These are phyloP conservation scores for Setomelanomma holmii DNA, from an alignment of 2,329 filamentous ascomycete genomes.

Conservation along the genomic window DNA sequence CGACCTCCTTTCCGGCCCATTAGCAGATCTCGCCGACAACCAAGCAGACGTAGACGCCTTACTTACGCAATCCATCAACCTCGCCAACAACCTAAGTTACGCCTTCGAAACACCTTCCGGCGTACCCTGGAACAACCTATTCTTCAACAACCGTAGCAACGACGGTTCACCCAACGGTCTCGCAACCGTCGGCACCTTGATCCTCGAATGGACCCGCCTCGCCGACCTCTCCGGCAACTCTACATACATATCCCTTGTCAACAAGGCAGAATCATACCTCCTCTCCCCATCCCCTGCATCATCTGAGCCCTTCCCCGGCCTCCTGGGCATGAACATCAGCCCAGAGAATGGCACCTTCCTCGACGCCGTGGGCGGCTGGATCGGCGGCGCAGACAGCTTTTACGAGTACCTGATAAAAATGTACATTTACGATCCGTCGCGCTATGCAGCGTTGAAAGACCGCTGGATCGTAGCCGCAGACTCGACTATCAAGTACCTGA, in stretches of 20 bases:
- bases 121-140: constrained; percentile 73
- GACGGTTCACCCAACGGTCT: constrained; percentile 69
- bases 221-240: constrained; percentile 75
- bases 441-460: constrained; percentile 71
- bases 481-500: constrained; percentile 74
- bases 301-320: constrained; percentile 76
- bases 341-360: constrained; percentile 71
- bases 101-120: constrained; percentile 80
- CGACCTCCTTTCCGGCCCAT: constrained; percentile 74
- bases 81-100: constrained; percentile 77
- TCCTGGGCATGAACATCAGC: constrained; percentile 73
- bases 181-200: constrained; percentile 77
- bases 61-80: constrained; percentile 69
- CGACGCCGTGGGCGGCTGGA: constrained; percentile 76
- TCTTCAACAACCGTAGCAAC: constrained; percentile 61
- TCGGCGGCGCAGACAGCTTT: constrained; percentile 77
- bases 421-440: constrained; percentile 76
- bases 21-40: constrained; percentile 59
- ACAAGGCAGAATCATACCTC: constrained; percentile 74
- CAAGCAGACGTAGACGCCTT: constrained; percentile 62
- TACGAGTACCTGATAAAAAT: constrained; percentile 94
- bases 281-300: constrained; percentile 68
- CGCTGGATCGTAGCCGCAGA: constrained; percentile 78
- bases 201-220: constrained; percentile 84
- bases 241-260: constrained; percentile 70